Percentiles rank a stretch among this genome's conserved stretches.
These are phyloP conservation scores for Cornus kousa DNA, from an alignment of 148 eudicot genomes.

Conservation along the genomic window DNA sequence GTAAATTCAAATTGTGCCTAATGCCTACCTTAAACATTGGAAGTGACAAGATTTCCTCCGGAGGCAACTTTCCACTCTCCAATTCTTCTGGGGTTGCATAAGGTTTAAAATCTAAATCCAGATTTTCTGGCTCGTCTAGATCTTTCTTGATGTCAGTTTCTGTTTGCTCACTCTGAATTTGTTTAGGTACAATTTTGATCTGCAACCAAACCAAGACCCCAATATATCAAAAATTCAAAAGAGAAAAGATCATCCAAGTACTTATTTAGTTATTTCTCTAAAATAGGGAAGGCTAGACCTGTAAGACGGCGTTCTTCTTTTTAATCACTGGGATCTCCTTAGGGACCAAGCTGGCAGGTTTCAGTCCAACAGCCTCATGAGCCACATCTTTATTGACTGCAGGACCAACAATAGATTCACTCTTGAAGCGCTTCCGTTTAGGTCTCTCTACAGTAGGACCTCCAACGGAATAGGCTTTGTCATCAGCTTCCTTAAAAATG, in stretches of 20 bases:
- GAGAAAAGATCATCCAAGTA: not conserved
- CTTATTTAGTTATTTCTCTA: not conserved
- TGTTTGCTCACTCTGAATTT: conserved; percentile 43
- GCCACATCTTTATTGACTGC: conserved; percentile 81
- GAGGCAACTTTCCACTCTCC: conserved; percentile 79
- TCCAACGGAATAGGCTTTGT: conserved; percentile 25
- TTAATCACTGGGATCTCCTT: conserved; percentile 79
- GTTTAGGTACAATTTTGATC: conserved; percentile 83
- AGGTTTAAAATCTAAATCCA: conserved; percentile 32
- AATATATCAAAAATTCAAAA: conserved; percentile 7
- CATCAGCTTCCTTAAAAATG: conserved; percentile 34
- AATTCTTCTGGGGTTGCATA: conserved; percentile 73
- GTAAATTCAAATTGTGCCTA: not conserved
- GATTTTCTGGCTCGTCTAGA: conserved; percentile 24
- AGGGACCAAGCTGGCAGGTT: conserved; percentile 68
- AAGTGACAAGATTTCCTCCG: conserved; percentile 89
- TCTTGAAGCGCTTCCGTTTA: conserved; percentile 62
- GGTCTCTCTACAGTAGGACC: conserved; percentile 12
- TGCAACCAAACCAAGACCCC: conserved; percentile 32
- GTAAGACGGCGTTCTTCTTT: conserved; percentile 80
- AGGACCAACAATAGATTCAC: conserved; percentile 83
- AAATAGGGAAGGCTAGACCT: conserved; percentile 41
- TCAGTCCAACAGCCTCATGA: conserved; percentile 95
- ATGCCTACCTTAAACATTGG: conserved; percentile 86
- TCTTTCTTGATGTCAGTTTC: conserved; percentile 32